Percentiles rank a stretch among this genome's conserved stretches.
These are phyloP conservation scores for Tieghemostelium lacteum DNA, from an alignment of 78 protist species.

Conservation along the genomic window DNA sequence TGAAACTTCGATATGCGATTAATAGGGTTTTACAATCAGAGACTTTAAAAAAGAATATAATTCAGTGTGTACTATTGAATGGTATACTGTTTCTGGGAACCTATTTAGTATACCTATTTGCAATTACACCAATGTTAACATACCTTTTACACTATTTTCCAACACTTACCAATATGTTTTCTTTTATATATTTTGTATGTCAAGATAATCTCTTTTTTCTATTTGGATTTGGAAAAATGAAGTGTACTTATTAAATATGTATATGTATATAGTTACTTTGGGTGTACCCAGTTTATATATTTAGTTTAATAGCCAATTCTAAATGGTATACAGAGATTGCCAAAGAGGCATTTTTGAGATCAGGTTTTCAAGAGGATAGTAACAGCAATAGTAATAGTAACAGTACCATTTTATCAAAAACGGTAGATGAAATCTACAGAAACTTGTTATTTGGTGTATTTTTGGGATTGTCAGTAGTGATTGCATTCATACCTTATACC, in stretches of 20 bases:
- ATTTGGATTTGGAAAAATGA: too few relatives aligned
- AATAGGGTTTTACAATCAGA: slow-evolving; percentile 20
- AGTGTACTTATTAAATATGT: neutral
- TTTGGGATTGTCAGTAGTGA: slow-evolving; percentile 29
- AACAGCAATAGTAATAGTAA: neutral
- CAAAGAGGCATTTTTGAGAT: slow-evolving; percentile 34
- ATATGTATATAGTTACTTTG: slow-evolving; percentile 26
- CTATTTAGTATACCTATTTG: slow-evolving; percentile 34
- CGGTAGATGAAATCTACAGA: slow-evolving; percentile 68
- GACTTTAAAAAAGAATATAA: neutral
- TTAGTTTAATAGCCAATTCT: slow-evolving; percentile 57
- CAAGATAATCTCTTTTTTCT: neutral
- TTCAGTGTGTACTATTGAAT: slow-evolving; percentile 36
- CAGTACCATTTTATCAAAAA: slow-evolving; percentile 14
- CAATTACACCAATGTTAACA: slow-evolving; percentile 33
- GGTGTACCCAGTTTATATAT: slow-evolving; percentile 74
- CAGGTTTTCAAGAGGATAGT: slow-evolving; percentile 19
- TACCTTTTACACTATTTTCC: slow-evolving; percentile 38
- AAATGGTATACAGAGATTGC: slow-evolving; percentile 77
- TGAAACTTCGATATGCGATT: slow-evolving; percentile 14
- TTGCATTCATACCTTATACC: slow-evolving; percentile 67
- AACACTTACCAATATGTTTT: slow-evolving; percentile 40
- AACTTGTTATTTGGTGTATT: slow-evolving; percentile 53
- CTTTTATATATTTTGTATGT: slow-evolving; percentile 69
- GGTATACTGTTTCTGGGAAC: slow-evolving; percentile 60